These are phyloP conservation scores for Leccinum fallax DNA, from an alignment of 1,284 basidiomycete species.

Conservation along the genomic window DNA sequence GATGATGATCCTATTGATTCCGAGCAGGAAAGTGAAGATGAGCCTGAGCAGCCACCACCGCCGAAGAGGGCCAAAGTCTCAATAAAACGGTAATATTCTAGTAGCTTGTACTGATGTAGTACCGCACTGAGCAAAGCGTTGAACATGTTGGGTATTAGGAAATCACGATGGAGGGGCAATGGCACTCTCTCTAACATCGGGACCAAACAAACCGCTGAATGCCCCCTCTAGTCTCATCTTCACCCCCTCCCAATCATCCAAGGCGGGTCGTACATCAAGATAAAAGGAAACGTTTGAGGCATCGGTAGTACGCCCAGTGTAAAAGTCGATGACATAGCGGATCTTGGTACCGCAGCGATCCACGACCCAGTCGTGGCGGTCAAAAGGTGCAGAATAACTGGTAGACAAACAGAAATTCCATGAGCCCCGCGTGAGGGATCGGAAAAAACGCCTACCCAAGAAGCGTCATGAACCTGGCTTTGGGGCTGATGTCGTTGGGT, in stretches of 20 bases:
- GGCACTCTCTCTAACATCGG: slow-evolving; percentile 16
- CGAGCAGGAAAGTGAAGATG: slow-evolving; percentile 43
- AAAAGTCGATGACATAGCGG: slow-evolving; percentile 98
- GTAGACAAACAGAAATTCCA: neutral
- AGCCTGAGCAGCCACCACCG: slow-evolving; percentile 38
- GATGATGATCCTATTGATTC: slow-evolving; percentile 48
- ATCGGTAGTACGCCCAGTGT: slow-evolving; percentile 75
- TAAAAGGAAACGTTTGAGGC: slow-evolving; percentile 73
- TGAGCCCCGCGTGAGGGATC: neutral
- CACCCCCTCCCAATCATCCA: slow-evolving; percentile 90
- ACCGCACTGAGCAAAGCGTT: slow-evolving; percentile 6
- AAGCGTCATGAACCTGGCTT: slow-evolving; percentile 81
- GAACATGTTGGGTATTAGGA: slow-evolving; percentile 10
- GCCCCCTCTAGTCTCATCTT: slow-evolving; percentile 70
- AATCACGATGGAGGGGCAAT: slow-evolving; percentile 23
- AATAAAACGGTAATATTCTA: slow-evolving; percentile 39
- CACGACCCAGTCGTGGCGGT: slow-evolving; percentile 97
- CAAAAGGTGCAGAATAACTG: slow-evolving; percentile 93
- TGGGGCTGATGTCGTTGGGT: slow-evolving; percentile 74
- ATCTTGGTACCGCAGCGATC: slow-evolving; percentile 88
- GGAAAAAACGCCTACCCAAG: slow-evolving; percentile 71
- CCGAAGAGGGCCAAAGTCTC: slow-evolving; percentile 41
- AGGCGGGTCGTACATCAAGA: slow-evolving; percentile 91
- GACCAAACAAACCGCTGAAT: slow-evolving; percentile 46
- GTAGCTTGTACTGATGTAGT: slow-evolving; percentile 5